Conservation (phyloP, 495 filamentous ascomycete genomes). For the Barbatosphaeria neglecta region DNA sequence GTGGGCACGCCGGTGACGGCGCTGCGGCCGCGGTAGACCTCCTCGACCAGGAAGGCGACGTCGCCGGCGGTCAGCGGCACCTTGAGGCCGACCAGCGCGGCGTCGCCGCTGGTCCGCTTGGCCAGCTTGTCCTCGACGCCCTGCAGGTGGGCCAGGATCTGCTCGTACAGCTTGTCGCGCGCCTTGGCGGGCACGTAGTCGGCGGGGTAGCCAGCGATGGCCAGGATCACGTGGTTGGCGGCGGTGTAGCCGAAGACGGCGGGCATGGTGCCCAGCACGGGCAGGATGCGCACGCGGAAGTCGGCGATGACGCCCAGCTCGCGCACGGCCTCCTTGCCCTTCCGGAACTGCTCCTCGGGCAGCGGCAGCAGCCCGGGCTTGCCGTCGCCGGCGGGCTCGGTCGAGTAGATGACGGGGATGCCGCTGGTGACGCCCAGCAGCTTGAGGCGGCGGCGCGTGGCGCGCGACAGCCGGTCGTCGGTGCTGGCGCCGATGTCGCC, state of each 20-base stretch:
- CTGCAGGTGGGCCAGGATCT: constrained; percentile 59
- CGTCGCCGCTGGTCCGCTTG: constrained; percentile 34
- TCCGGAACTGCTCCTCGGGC: constrained; percentile 75
- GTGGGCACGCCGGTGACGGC: constrained; percentile 69
- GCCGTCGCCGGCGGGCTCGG: constrained; percentile 79
- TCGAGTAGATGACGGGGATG: constrained; percentile 86
- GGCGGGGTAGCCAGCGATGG: constrained; percentile 72
- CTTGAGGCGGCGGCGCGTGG: constrained; percentile 69
- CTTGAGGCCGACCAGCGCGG: constrained; percentile 55
- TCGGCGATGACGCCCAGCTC: constrained; percentile 83
- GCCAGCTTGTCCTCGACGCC: constrained; percentile 63
- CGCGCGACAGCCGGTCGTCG: constrained; percentile 81
- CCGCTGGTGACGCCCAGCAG: constrained; percentile 69
- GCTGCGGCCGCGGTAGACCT: constrained; percentile 77
- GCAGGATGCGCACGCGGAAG: constrained; percentile 86
- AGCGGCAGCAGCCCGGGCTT: constrained; percentile 84
- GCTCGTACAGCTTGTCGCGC: constrained; percentile 82
- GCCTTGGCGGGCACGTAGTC: constrained; percentile 75
- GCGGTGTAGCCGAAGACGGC: constrained; percentile 84
- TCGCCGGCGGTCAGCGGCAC: constrained; percentile 68
- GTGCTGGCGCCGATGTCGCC: constrained; percentile 83
- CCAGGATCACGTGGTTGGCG: constrained; percentile 84
- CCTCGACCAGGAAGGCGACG: constrained; percentile 77
- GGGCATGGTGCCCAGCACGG: constrained; percentile 93
- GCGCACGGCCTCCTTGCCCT: constrained; percentile 85